A percentile compares a stretch with the other conserved stretches of the same genome.
Conservation (phyloP, 2,329 filamentous ascomycete genomes). For the Fusarium sp. region DNA sequence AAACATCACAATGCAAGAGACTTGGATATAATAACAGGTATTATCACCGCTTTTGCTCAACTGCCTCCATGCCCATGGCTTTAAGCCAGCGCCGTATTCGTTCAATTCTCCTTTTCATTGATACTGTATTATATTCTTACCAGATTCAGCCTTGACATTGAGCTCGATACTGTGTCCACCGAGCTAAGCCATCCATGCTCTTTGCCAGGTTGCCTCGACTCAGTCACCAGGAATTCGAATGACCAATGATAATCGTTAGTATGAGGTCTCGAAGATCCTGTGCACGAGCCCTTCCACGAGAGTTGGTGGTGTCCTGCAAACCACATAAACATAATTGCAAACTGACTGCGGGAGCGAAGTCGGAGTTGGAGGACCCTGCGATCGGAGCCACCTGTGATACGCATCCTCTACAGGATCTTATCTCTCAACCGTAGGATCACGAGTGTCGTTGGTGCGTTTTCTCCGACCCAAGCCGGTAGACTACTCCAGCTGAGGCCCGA, state of each 20-base stretch:
- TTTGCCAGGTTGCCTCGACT: too few species aligned
- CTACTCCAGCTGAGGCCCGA: constrained; percentile 23
- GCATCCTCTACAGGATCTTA: constrained; percentile 23
- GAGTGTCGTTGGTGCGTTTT: constrained; percentile 26
- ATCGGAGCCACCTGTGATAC: constrained; percentile 20
- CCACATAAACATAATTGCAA: constrained; percentile 23
- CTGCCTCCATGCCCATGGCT: too few species aligned
- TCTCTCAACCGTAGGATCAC: constrained; percentile 22
- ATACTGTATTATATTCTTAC: constrained; percentile 15
- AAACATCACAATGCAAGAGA: too few species aligned
- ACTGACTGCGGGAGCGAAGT: constrained; percentile 34
- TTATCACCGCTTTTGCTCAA: too few species aligned
- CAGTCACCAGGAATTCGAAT: too few species aligned
- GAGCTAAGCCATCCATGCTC: constrained; percentile 7
- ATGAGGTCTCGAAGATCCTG: background rate
- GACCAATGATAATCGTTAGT: too few species aligned
- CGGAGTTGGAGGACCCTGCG: constrained; percentile 32
- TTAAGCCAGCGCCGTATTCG: too few species aligned
- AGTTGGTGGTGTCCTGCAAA: constrained; percentile 13
- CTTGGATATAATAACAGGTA: too few species aligned
- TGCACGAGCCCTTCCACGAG: background rate
- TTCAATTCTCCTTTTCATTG: background rate
- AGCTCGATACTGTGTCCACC: constrained; percentile 21
- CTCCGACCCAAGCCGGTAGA: constrained; percentile 37
- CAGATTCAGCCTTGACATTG: constrained; percentile 8